phyloP scores from a whole-genome alignment of 345 rosid genomes.

The Melastoma malabathricum region DNA sequence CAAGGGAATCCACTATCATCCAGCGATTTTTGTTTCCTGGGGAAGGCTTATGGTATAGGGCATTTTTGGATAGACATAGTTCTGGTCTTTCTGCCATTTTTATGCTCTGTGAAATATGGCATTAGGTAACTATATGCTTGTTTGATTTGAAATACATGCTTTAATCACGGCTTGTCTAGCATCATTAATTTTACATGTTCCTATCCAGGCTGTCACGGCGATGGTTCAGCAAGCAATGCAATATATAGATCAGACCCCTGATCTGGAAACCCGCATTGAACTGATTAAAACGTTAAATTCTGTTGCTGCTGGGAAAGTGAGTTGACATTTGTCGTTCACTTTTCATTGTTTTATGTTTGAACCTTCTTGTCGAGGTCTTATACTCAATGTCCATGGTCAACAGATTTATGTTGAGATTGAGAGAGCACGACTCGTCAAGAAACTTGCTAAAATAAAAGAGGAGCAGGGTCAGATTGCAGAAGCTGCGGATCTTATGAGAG shows the following conservation, averaged over 20 bases:
- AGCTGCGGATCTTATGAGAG: constrained; percentile 83
- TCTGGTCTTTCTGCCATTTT: no score
- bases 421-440: constrained; percentile 82
- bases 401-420: constrained; percentile 93
- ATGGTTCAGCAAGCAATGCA: constrained; percentile 99
- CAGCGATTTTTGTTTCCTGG: no score
- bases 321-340: background rate
- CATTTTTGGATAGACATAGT: background rate
- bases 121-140: no score
- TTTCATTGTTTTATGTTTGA: background rate
- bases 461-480: constrained; percentile 74
- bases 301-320: constrained; percentile 92
- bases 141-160: no score
- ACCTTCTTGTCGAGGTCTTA: background rate
- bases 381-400: constrained; percentile 1
- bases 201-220: constrained; percentile 75
- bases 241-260: constrained; percentile 90
- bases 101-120: no score
- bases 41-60: no score
- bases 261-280: constrained; percentile 77
- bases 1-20: no score
- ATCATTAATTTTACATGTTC: background rate
- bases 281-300: constrained; percentile 64
- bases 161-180: background rate
- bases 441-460: constrained; percentile 87